Conservation (phyloP, 2,329 filamentous ascomycete genomes). For the Xylaria sp. region DNA sequence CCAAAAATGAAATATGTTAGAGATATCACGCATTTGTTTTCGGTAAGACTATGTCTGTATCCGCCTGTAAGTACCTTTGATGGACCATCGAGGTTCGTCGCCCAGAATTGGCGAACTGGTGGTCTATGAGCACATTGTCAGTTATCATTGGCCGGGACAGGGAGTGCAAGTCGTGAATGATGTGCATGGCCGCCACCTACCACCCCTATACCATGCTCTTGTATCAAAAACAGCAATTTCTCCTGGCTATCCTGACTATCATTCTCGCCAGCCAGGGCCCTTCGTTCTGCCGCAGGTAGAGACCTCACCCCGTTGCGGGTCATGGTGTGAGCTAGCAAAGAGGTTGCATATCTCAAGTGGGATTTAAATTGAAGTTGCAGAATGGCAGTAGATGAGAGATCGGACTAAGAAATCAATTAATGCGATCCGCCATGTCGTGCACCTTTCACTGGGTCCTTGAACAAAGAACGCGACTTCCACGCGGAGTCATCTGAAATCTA, state of each 20-base stretch:
- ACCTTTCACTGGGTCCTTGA: not conserved
- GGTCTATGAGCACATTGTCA: conserved; percentile 33
- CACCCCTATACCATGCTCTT: conserved; percentile 44
- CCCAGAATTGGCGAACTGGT: conserved; percentile 36
- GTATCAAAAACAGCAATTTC: conserved; percentile 38
- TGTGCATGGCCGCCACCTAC: conserved; percentile 40
- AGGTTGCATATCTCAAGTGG: conserved; percentile 36
- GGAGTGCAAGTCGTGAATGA: conserved; percentile 23
- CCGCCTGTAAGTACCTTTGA: conserved; percentile 29
- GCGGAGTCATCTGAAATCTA: conserved; percentile 42
- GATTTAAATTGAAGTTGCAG: conserved; percentile 4
- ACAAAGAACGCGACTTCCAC: conserved; percentile 40
- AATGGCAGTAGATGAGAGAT: conserved; percentile 21
- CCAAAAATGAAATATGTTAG: conserved; percentile 4
- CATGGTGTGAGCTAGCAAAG: conserved; percentile 34
- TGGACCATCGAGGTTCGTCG: conserved; percentile 23
- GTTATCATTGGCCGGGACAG: conserved; percentile 26
- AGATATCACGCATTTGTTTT: not conserved
- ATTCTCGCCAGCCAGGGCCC: conserved; percentile 37
- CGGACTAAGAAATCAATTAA: conserved; percentile 25
- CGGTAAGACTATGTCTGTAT: not conserved
- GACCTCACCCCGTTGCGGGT: conserved; percentile 35
- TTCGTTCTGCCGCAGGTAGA: conserved; percentile 34
- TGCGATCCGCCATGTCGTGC: conserved; percentile 7
- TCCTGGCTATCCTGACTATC: conserved; percentile 48